Conservation (phyloP, 257 asterid genomes). For the Forsythia viridissima region DNA sequence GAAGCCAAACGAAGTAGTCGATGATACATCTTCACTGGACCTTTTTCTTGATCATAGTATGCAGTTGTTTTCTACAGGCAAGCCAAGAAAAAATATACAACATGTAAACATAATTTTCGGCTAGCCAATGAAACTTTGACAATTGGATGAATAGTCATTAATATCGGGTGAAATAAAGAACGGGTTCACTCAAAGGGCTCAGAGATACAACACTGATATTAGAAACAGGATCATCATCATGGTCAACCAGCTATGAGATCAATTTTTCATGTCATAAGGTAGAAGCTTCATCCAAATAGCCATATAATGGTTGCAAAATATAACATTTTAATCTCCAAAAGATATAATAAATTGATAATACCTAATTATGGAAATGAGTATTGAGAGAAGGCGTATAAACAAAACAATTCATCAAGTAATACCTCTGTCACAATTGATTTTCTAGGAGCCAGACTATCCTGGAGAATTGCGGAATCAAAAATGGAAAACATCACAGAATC, state of each 20-base stretch:
- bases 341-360: neutral
- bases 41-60: constrained; percentile 24
- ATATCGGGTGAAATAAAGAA: neutral
- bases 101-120: neutral
- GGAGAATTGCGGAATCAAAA: constrained; percentile 46
- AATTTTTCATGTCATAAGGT: neutral
- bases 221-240: neutral
- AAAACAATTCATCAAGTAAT: constrained; percentile 15
- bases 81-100: neutral
- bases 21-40: constrained; percentile 56
- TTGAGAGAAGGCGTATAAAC: neutral
- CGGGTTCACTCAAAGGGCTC: neutral
- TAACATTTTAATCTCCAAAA: neutral
- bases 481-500: constrained; percentile 65
- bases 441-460: constrained; percentile 31
- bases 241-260: neutral
- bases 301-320: neutral
- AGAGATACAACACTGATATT: neutral
- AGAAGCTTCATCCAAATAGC: no score
- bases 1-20: constrained; percentile 67
- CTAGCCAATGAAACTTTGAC: neutral
- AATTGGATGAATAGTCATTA: neutral
- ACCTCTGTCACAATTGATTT: constrained; percentile 42
- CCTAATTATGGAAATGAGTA: neutral
- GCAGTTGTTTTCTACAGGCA: constrained; percentile 22